Evolutionary conservation across 78 protist species (phyloP), one percentile per base, ranked within the genome.

Genomic region (Planoprotostelium fungivorum): DNA sequence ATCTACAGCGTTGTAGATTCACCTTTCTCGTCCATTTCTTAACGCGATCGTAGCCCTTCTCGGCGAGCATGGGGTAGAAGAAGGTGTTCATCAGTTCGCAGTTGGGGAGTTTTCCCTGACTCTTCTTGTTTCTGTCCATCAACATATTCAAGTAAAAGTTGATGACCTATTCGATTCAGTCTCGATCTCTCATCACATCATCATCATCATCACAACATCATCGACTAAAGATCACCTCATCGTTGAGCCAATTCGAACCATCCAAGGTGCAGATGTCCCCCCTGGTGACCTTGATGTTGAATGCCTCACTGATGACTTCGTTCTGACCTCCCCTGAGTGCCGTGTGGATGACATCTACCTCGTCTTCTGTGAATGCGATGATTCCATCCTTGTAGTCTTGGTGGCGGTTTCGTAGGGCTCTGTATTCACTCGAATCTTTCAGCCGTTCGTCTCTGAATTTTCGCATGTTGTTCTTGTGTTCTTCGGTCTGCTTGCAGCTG

Each of bases 21-120:
- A 85, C 90, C 38, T 92, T 90, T 37, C 39, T 93, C 10, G 97
- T 96, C 98, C 98, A 97, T 31, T 95, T 89, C 51, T 84, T 51
- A 23, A 96, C 97, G 5, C 86, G 36, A 9, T 73, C 89, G 63
- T 95, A 96, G 63, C 94, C 88, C 29, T 86, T 89, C 83, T 94
- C 87, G n/a, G 84, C 34, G 10, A 97, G 51, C 85, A 89, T 73
- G 39, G 87, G 38, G 87, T 92, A 96, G 86, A 97, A 97, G 86
- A 94, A 94, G 29, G 97, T 96, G 84, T 29, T 89, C 63, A 96
- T 92, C 37, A 86, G 84, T 38, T 94, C 94, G 85, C 95, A 93
- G 29, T 38, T 39, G 25, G 39, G 10, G 0, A 1, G 34, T 1
- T 63, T 86, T 1, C 5, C 84, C 34, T 89, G 87, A 37, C 91